Base-by-base conservation (phyloP, 345 rosid genomes). In the Ceriops decandra region DNA sequence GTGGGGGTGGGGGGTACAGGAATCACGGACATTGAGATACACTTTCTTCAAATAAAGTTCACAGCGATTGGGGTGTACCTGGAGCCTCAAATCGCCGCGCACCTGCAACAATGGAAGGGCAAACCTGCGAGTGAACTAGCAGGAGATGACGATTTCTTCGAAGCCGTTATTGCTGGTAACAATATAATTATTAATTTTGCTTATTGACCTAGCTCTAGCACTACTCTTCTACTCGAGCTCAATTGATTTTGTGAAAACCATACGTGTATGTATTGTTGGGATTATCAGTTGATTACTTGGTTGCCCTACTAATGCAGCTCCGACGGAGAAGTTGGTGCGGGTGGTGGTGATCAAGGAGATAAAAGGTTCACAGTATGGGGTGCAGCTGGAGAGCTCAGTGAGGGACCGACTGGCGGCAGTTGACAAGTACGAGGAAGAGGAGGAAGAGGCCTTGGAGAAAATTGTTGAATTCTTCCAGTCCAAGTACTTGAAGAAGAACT, bases 351-450 rank as follows among this genome's bases (percentile, higher is more conserved):
- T 93, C 8, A 93, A 93, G 76, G 98, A 93, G 77, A 89, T 93
- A 36, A 93, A 93, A 56, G 98, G 98, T 27, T 81, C 98, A 22
- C 98, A 93, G 63, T 93, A 93, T 38, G 98, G 97, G 28, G 96
- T 87, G 26, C 96, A 89, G 67, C 78, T 93, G 32, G 98, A 93
- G 77, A 83, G 84, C 66, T 33, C 85, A 0, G 97, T 93, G 71
- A 91, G 96, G 74, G 98, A 93, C 73, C 76, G 95, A 75, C 80
- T 93, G 57, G 97, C 88, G 0, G 98, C 76, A 2, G 90, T 66
- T 2, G 98, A 93, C 76, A 84, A 88, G 76, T 93, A 93, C 59
- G 96, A 93, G 67, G 98, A 93, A 53, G 97, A 91, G 66, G 98
- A 93, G 71, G 98, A 91, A 75, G 83, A 66, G 6, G 98, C 85